Base-by-base conservation (phyloP, 768 basidiomycete genomes). In the Pleurotus cornucopiae region DNA sequence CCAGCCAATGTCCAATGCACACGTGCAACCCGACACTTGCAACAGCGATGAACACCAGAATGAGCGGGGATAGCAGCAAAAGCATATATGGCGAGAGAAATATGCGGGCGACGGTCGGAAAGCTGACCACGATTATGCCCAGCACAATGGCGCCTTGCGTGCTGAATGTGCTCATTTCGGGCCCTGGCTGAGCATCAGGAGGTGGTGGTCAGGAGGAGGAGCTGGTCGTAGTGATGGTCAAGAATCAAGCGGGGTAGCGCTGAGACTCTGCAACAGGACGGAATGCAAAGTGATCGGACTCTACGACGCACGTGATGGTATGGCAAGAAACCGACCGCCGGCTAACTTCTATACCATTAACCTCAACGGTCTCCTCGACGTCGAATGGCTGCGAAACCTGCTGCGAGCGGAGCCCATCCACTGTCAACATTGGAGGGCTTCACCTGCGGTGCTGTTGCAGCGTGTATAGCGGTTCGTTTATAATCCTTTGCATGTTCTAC, bases 391-490 rank as follows among this genome's bases (percentile, higher is more conserved):
- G 52, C 60, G 38, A 40, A 54, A 44, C 48, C 52, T 13, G 47
- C 46, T 3, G 9, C 56, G 25, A 46, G 37, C n/a, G 63, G 63
- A 54, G 63, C 64, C 34, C 62, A 66, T 11, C 68, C 70, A 11
- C 60, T 93, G 37, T 84, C 86, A 41, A 90, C 89, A 0, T 61
- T 76, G 46, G 94, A 95, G 69, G 83, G 89, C 41, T 99, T 99
- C 66, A 46, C 90, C 9, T 90, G 90, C 60, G 97, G 97, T 56
- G 95, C 90, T 21, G 67, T 94, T 52, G 97, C 97, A 51, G 97
- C 94, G 57, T 92, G 85, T 69, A 86, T 89, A 44, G 96, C 95
- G 37, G 94, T 95, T 60, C 64, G 84, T 75, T 14, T 52, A 55
- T 49, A 58, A 57, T 44, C 60, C 61, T 57, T 58, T 46, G 52